A percentile compares a stretch with the other conserved stretches of the same genome.
These are phyloP conservation scores for Cercophora sp. DNA, from an alignment of 495 filamentous ascomycete genomes.

Conservation along the genomic window DNA sequence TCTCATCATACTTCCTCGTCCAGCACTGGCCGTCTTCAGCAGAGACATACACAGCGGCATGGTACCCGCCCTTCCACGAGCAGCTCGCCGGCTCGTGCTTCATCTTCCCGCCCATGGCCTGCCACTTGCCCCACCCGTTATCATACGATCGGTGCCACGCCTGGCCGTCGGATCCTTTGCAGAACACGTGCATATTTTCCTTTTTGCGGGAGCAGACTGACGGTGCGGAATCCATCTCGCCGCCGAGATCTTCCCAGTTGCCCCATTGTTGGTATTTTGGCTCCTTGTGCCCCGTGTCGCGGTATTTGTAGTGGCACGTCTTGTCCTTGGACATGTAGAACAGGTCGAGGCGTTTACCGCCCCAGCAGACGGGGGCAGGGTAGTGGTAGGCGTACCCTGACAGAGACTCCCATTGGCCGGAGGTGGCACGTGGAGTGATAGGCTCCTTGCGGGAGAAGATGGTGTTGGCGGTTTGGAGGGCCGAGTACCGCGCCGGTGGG, in stretches of 20 bases:
- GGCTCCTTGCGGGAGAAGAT: background rate
- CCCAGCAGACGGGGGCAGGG: constrained; percentile 17
- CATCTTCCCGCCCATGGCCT: constrained; percentile 18
- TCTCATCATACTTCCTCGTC: constrained; percentile 14
- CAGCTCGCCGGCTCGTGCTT: constrained; percentile 19
- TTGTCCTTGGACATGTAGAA: constrained; percentile 16
- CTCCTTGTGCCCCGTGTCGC: background rate
- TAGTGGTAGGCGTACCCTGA: constrained; percentile 11
- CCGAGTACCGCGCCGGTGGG: constrained; percentile 9
- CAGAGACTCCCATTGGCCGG: constrained; percentile 21
- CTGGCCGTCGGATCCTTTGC: constrained; percentile 23
- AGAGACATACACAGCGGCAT: constrained; percentile 16
- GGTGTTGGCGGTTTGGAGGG: background rate
- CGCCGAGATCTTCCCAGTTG: constrained; percentile 20
- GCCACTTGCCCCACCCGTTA: constrained; percentile 16
- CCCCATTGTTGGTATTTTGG: constrained; percentile 2
- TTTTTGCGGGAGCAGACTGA: constrained; percentile 18
- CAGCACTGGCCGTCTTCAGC: constrained; percentile 17
- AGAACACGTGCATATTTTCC: constrained; percentile 17
- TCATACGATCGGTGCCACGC: constrained; percentile 17
- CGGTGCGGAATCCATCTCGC: constrained; percentile 15
- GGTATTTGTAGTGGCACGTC: constrained; percentile 17
- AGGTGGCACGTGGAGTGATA: constrained; percentile 9
- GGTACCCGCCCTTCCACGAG: constrained; percentile 12
- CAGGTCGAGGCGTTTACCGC: constrained; percentile 14